Evolutionary conservation across 306 rosid genomes (phyloP).

Genomic region (Pachyrhizus erosus): DNA sequence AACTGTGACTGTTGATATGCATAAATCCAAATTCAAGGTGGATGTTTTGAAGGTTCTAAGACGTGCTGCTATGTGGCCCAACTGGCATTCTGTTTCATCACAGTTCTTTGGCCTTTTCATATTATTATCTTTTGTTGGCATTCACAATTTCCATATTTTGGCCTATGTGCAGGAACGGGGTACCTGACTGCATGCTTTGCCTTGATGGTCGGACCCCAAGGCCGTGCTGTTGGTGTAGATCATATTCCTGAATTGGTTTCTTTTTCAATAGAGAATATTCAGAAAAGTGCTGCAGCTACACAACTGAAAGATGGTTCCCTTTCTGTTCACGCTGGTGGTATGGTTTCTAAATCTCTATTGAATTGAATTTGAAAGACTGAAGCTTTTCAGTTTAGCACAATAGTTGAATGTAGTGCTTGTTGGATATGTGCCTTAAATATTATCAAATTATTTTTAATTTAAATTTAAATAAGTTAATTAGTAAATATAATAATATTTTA

Average conservation of each 20-base stretch:
- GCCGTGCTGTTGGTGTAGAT: slow-evolving; percentile 86
- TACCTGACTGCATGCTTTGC: slow-evolving; percentile 96
- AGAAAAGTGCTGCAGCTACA: slow-evolving; percentile 87
- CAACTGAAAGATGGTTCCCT: slow-evolving; percentile 81
- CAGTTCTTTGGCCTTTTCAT: not conserved
- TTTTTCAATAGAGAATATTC: slow-evolving; percentile 71
- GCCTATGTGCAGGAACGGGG: slow-evolving; percentile 76
- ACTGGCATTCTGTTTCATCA: not conserved
- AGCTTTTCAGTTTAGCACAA: slow-evolving; percentile 14
- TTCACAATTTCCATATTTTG: slow-evolving; percentile 1
- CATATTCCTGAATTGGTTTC: slow-evolving; percentile 94
- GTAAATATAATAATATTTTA: too few relatives aligned
- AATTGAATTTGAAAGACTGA: slow-evolving; percentile 34
- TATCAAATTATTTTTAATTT: too few relatives aligned
- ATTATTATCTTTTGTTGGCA: not conserved
- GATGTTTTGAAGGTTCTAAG: slow-evolving; percentile 11
- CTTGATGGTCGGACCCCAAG: slow-evolving; percentile 92
- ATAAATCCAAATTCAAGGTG: not conserved
- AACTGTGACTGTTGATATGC: not conserved
- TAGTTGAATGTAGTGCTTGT: slow-evolving; percentile 29
- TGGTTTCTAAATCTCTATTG: slow-evolving; percentile 42
- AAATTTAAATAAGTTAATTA: too few relatives aligned
- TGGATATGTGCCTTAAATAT: too few relatives aligned
- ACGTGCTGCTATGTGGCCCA: not conserved
- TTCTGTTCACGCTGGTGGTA: slow-evolving; percentile 82